Evolutionary conservation across 2,329 filamentous ascomycete species (phyloP), one percentile per base, ranked within the genome.

Genomic region (Diaporthe ilicicola): DNA sequence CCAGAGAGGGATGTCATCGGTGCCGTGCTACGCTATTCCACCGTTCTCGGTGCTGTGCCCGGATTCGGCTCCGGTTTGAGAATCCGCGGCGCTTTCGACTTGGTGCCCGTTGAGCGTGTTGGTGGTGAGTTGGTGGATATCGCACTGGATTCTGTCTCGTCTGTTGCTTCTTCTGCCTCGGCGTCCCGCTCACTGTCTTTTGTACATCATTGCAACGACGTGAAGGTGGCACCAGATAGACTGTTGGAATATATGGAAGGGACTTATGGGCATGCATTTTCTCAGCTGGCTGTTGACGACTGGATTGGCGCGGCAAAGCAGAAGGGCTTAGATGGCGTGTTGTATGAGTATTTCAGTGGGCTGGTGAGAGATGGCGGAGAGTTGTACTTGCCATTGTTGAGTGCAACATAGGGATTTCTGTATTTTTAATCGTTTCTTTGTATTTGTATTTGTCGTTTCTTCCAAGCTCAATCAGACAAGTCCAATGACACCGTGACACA

Each of bases 241-340:
- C 59, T 64, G 12, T 13, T 8, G 42, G 59, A 50, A 5, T 64
- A 64, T 50, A 48, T 64, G 59, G 59, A 64, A 46, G 24, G 22
- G 42, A 48, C 44, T 17, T 19, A 48, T 48, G 44, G 44, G 10
- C 19, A 48, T 17, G 17, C 4, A 48, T 48, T 48, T 19, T 15
- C 44, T 19, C 10, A 48, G 19, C n/a, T 48, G 10, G 44, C 44
- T n/a, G 44, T 24, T 50, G 1, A 8, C 24, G 46, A 50, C n/a
- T 50, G 46, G 46, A 24, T 50, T 19, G 10, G n/a, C n/a, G n/a
- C n/a, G 2, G 46, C 46, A 24, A 50, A 12, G 10, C 17, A 24
- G 4, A 50, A 24, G 46, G 46, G 46, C n/a, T 5, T 50, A n/a
- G 46, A 50, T 12, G 46, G 46, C 7, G n/a, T 19, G n/a, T 7